A percentile compares a stretch with the other conserved stretches of the same genome.
These are phyloP conservation scores for Mycena latifolia DNA, from an alignment of 768 basidiomycete genomes.

Conservation along the genomic window DNA sequence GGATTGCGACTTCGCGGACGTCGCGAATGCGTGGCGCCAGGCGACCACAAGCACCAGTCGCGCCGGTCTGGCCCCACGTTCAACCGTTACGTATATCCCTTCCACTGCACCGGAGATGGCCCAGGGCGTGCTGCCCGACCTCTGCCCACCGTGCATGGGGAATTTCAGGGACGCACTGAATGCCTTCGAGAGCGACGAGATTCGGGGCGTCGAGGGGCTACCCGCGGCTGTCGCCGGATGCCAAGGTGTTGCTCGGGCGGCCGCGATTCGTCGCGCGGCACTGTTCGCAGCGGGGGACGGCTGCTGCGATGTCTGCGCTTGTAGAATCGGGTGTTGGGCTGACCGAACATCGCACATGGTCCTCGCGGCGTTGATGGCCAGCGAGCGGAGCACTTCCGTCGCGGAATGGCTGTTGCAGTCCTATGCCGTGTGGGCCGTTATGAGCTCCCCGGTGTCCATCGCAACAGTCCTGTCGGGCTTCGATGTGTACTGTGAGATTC, in stretches of 20 bases:
- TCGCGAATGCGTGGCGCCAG: neutral
- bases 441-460: conserved; percentile 9
- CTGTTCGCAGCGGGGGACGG: neutral
- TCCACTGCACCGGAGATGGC: conserved; percentile 1
- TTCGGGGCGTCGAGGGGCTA: no score
- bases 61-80: neutral
- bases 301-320: conserved; percentile 22
- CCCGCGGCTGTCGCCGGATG: no score
- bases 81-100: neutral
- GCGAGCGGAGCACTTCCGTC: no score
- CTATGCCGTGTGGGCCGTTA: no score
- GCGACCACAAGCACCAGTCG: neutral
- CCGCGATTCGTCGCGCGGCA: conserved; percentile 10
- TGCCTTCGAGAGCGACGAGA: no score
- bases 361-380: no score
- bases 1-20: neutral
- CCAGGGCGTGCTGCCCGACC: no score
- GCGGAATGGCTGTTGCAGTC: no score
- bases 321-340: conserved; percentile 20
- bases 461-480: conserved; percentile 21
- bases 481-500: conserved; percentile 8
- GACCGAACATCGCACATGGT: no score
- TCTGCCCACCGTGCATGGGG: no score
- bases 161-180: no score
- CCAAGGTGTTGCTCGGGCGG: no score